Evolutionary conservation across 768 basidiomycete species (phyloP), one percentile per base, ranked within the genome.

Genomic region (Suillus subluteus): DNA sequence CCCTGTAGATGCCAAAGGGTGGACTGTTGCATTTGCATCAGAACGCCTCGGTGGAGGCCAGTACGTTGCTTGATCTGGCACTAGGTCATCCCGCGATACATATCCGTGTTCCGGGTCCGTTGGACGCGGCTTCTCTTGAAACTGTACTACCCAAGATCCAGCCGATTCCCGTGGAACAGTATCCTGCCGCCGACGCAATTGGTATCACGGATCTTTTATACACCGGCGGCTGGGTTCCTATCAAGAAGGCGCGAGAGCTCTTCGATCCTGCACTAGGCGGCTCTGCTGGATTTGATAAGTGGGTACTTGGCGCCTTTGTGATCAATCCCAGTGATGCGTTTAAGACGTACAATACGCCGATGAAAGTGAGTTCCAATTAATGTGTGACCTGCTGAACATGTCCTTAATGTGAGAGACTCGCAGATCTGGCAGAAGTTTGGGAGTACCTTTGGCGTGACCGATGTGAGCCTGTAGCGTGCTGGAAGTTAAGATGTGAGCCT

Each of bases 271-370:
- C 71, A 12, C 72, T 83, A 23, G 82, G 79, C 3, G 83, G 82
- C 2, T 72, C 77, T 1, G 73, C 75, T 58, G 81, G 76, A 1
- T 85, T 84, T 64, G 84, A 85, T 67, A 68, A 72, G 32, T 82
- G 81, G 81, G 76, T 83, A 16, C 62, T 79, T 6, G 71, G 71
- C 18, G 67, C 77, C 1, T 69, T 83, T 58, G 77, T 75, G 59
- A 82, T 85, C 67, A 79, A 82, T 65, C 80, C 84, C 2, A 72
- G 73, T 23, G 82, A 83, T 66, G 82, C 80, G 23, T 84, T 83
- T 48, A 75, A 72, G n/a, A 80, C 80, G 4, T 82, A 82, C 66
- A 81, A 82, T 46, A 83, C 79, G 13, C 70, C 78, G 7, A 69
- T 70, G 32, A 82, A 83, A 78, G 84, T 79, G 38, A 41, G 43